Evolutionary conservation across 2,329 filamentous ascomycete species (phyloP).

Genomic region (Teratosphaeria zuluensis): DNA sequence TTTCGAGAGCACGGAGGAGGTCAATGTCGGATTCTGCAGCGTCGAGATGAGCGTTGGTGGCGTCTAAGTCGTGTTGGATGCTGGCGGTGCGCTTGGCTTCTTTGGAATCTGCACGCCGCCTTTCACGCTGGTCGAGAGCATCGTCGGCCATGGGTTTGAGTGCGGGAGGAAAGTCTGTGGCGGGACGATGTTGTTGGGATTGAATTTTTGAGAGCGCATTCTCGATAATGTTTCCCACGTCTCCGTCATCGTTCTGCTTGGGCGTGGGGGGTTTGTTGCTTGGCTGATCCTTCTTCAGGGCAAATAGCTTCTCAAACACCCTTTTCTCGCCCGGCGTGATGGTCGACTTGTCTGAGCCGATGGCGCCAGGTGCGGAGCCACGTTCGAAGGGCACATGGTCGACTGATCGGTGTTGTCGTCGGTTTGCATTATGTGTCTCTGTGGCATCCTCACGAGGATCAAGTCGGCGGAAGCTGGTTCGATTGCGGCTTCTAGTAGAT

Average conservation of each 20-base stretch:
- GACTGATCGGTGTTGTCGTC: not conserved
- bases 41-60: conserved; percentile 35
- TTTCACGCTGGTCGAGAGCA: not conserved
- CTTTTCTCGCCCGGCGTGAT: conserved; percentile 11
- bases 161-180: conserved; percentile 5
- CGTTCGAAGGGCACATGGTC: conserved; percentile 7
- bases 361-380: not conserved
- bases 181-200: not conserved
- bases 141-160: conserved; percentile 8
- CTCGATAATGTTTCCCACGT: conserved; percentile 3
- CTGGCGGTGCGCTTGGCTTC: not conserved
- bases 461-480: no score
- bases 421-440: not conserved
- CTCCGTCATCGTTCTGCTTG: not conserved
- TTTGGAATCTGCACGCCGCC: not conserved
- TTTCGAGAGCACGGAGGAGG: conserved; percentile 58
- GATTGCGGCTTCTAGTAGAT: no score
- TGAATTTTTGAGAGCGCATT: not conserved
- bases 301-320: conserved; percentile 11
- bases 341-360: conserved; percentile 5
- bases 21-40: conserved; percentile 50
- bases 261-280: not conserved
- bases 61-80: not conserved
- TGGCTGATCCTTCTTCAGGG: not conserved
- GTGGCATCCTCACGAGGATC: not conserved